phyloP scores from a whole-genome alignment of 1,284 basidiomycete species.

The Crocinoboletus sp. region DNA sequence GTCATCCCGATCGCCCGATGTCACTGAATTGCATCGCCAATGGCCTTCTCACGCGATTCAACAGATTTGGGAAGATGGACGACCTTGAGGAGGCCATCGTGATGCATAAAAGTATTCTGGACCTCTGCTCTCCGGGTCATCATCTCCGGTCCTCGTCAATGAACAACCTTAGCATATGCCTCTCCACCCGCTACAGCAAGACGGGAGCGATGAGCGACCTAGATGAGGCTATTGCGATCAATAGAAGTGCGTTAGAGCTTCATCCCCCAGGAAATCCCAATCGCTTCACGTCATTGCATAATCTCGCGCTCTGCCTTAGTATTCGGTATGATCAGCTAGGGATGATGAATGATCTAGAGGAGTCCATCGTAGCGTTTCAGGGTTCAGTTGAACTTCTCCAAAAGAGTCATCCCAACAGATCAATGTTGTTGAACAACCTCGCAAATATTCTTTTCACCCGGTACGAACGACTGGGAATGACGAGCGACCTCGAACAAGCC shows the following conservation, averaged over 20 bases:
- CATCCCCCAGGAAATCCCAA: too few species aligned
- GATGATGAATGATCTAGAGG: neutral
- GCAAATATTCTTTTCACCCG: neutral
- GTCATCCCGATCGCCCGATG: neutral
- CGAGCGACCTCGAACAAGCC: neutral
- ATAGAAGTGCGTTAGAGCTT: neutral
- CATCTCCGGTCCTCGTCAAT: neutral
- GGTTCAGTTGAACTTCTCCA: neutral
- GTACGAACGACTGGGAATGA: neutral
- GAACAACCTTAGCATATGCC: neutral
- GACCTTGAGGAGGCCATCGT: neutral
- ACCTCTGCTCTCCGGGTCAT: neutral
- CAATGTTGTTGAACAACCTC: conserved; percentile 1
- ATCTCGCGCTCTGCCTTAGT: neutral
- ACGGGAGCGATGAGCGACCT: neutral
- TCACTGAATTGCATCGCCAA: neutral
- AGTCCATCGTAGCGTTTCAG: neutral
- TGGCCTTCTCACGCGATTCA: neutral
- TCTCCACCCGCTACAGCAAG: neutral
- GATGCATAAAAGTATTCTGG: neutral
- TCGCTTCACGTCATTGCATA: neutral
- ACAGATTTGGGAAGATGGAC: neutral
- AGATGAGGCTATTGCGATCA: neutral
- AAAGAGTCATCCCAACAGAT: neutral
- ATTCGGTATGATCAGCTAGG: neutral